Evolutionary conservation across 176 grass and related monocot species (phyloP), one percentile per base, ranked within the genome.

Genomic region (Lolium perenne): DNA sequence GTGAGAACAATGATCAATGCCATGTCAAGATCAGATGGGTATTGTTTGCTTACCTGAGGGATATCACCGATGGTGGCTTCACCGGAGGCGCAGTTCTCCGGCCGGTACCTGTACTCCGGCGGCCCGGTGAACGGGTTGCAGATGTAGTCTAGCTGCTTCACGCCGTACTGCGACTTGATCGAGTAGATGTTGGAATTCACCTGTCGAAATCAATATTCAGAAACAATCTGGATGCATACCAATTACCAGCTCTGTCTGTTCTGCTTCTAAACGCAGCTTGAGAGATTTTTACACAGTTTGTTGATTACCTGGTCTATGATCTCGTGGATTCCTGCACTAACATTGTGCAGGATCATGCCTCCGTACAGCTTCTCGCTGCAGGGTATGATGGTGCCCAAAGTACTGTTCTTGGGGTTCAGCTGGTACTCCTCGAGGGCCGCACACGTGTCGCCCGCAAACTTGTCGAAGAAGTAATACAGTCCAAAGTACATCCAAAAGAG

Each of bases 51-150:
- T 86, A 98, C 96, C 96, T 92, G 82, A 20, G 97, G 94, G 38
- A 99, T 91, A 55, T 99, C 97, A 15, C 97, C 97, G 48, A 99
- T 94, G 51, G 88, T 92, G 71, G 88, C 80, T 18, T 88, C 92
- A 75, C 91, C 88, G 8, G 90, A 85, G 71, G 90, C 80, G 86
- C 97, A 96, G 68, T 99, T 94, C 70, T 94, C 88, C 13, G 94
- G 94, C 57, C 61, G 87, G 70, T 99, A 99, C 76, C 16, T 76
- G 87, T 91, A 96, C 64, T 80, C 76, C 4, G 97, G 97, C 7
- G 94, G 92, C n/a, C 92, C 94, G 1, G 94, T 70, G 78, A 99
- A 99, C 10, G 97, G 97, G 69, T 96, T 99, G 86, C 97, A 99
- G 20, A 99, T 91, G 71, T 91, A 96, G 64, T 92, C 86, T 82